Evolutionary conservation across 495 filamentous ascomycete genomes (phyloP).

Genomic region (Penicillium lagena): DNA sequence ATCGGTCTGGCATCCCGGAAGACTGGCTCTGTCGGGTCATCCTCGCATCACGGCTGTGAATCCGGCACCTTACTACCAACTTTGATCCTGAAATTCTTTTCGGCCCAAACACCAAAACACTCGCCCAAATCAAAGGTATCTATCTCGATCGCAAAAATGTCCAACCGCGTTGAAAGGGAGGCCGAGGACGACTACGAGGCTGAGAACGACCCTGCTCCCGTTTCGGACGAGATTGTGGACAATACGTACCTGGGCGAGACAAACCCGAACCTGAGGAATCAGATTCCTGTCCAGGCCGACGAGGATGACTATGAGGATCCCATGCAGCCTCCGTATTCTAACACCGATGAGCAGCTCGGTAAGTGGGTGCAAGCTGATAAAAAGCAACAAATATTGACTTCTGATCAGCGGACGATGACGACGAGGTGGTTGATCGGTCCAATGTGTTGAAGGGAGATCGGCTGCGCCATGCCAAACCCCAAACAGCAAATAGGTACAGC

Average conservation of each 20-base stretch:
- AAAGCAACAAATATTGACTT: neutral
- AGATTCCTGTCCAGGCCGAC: conserved; percentile 5
- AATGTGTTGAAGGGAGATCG: conserved; percentile 21
- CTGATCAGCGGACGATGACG: neutral
- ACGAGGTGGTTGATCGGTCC: neutral
- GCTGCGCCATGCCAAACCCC: conserved; percentile 21
- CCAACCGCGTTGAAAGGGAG: conserved; percentile 17
- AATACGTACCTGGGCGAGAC: neutral
- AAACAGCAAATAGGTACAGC: conserved; percentile 14
- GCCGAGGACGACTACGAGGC: conserved; percentile 24
- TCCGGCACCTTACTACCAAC: neutral
- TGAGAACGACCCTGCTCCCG: conserved; percentile 18
- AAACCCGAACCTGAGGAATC: neutral
- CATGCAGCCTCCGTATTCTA: neutral
- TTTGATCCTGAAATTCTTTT: too few species aligned
- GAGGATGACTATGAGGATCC: conserved; percentile 7
- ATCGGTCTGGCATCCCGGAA: conserved; percentile 5
- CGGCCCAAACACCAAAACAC: too few species aligned
- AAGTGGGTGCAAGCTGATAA: neutral
- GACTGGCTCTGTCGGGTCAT: neutral
- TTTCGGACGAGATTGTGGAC: conserved; percentile 11
- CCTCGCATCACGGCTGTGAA: conserved; percentile 2
- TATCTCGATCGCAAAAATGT: conserved; percentile 4
- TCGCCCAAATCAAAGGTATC: too few species aligned
- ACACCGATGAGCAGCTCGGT: neutral